Evolutionary conservation across 1,139 yeast species (phyloP).

Genomic region (Saccharomyces hybrid): DNA sequence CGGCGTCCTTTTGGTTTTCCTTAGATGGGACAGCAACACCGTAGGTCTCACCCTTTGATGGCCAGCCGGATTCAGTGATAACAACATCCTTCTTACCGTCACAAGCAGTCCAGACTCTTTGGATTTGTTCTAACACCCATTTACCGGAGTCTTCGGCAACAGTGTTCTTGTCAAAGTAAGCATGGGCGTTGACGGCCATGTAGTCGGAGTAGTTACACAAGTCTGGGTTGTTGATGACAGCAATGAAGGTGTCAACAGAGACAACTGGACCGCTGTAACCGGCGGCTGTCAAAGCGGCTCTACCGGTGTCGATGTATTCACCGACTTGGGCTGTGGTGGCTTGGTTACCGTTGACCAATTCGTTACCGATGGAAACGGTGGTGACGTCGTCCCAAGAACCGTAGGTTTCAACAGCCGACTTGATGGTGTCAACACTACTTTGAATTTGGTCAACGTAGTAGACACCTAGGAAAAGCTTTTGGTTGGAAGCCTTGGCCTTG

Average conservation of each 20-base stretch:
- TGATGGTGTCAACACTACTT: slow-evolving; percentile 45
- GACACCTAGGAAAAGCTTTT: slow-evolving; percentile 68
- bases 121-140: slow-evolving; percentile 61
- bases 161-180: slow-evolving; percentile 69
- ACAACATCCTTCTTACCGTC: slow-evolving; percentile 50
- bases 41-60: slow-evolving; percentile 56
- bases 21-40: slow-evolving; percentile 68
- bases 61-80: slow-evolving; percentile 80
- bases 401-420: slow-evolving; percentile 46
- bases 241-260: slow-evolving; percentile 72
- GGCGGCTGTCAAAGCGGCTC: slow-evolving; percentile 52
- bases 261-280: slow-evolving; percentile 67
- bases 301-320: slow-evolving; percentile 48
- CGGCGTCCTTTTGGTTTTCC: slow-evolving; percentile 53
- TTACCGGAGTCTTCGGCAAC: slow-evolving; percentile 60
- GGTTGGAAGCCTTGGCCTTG: slow-evolving; percentile 50
- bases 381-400: slow-evolving; percentile 65
- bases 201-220: slow-evolving; percentile 68
- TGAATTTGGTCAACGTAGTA: slow-evolving; percentile 49
- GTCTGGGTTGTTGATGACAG: slow-evolving; percentile 62
- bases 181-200: slow-evolving; percentile 75
- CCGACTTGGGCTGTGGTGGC: slow-evolving; percentile 55
- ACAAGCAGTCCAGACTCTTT: slow-evolving; percentile 60
- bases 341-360: slow-evolving; percentile 60
- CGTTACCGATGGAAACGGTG: slow-evolving; percentile 77